Evolutionary conservation across 2,329 filamentous ascomycete species (phyloP), one percentile per base, ranked within the genome.

Genomic region (Claviceps lovelessii): DNA sequence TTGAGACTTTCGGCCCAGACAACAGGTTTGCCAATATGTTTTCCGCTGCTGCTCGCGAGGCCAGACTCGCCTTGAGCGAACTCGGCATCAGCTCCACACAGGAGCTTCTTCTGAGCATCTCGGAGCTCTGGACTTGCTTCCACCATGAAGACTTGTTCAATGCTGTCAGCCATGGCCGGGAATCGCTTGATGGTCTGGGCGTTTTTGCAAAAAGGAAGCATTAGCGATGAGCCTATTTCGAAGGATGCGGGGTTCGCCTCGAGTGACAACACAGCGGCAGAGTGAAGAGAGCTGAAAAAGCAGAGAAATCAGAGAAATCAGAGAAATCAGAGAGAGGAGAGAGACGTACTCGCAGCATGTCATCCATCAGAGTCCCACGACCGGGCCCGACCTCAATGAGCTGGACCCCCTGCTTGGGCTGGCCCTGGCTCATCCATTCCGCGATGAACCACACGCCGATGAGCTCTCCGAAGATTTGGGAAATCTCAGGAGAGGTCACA

Each of bases 401-500:
- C 67, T 96, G 86, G 17, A 96, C 83, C 31, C 88, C 88, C 35
- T 78, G 75, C 57, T 73, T 80, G 54, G 80, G 86, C 57, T 77
- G 78, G 17, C 90, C 90, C 68, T 98, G 93, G 45, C 86, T 85
- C 68, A 97, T 87, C 91, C 93, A 98, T 75, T 98, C 93, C 46
- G 91, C 84, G 52, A 97, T 85, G 58, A 95, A 84, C 93, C 93
- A 98, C 62, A 98, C 81, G 5, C 89, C 93, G 55, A 97, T 76
- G 33, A 98, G 77, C 72, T 98, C 93, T 29, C 93, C 93, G 71
- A 98, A 98, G 13, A 97, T 80, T 67, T 97, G 93, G 0, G 90
- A 96, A 62, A 98, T 97, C 70, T 98, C 93, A 0, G 93, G 93
- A 0, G 90, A 96, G 0, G 93, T 98, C 52, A 97, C 85, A 66